A percentile compares a stretch with the other conserved stretches of the same genome.
Evolutionary conservation across 768 basidiomycete genomes (phyloP).

Genomic region (Sarcodon aspratus): DNA sequence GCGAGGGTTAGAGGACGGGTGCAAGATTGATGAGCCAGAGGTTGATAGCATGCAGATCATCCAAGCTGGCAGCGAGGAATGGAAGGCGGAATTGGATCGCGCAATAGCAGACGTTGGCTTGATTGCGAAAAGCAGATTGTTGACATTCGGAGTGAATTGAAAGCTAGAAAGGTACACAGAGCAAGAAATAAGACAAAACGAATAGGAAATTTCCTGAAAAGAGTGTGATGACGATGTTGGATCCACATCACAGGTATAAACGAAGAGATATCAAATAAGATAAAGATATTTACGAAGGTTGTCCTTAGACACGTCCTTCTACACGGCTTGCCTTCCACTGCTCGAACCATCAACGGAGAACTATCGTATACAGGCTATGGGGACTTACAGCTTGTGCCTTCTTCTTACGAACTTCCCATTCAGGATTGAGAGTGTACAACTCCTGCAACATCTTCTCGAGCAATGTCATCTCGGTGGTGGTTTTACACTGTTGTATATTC

Average conservation of each 20-base stretch:
- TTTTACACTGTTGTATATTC: neutral
- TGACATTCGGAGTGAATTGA: slow-evolving; percentile 26
- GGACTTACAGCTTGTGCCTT: neutral
- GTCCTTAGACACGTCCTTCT: too few relatives aligned
- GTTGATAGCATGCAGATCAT: slow-evolving; percentile 26
- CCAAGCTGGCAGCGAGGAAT: slow-evolving; percentile 29
- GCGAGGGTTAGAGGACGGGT: slow-evolving; percentile 31
- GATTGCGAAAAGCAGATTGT: slow-evolving; percentile 66
- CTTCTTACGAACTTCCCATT: neutral
- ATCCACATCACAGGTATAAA: too few relatives aligned
- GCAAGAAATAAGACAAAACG: too few relatives aligned
- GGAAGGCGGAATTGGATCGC: slow-evolving; percentile 59
- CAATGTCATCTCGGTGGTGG: neutral
- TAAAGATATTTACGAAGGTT: too few relatives aligned
- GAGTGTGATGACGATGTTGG: too few relatives aligned
- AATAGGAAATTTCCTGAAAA: too few relatives aligned
- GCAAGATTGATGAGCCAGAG: slow-evolving; percentile 22
- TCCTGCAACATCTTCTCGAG: neutral
- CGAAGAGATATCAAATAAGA: too few relatives aligned
- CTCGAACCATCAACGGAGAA: too few relatives aligned
- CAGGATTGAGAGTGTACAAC: neutral
- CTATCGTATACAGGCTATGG: neutral
- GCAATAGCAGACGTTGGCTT: slow-evolving; percentile 63
- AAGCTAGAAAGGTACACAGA: too few relatives aligned
- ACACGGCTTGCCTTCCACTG: too few relatives aligned